phyloP scores from a whole-genome alignment of 1,139 yeast species.

The Zygosaccharomyces pseudobailii region DNA sequence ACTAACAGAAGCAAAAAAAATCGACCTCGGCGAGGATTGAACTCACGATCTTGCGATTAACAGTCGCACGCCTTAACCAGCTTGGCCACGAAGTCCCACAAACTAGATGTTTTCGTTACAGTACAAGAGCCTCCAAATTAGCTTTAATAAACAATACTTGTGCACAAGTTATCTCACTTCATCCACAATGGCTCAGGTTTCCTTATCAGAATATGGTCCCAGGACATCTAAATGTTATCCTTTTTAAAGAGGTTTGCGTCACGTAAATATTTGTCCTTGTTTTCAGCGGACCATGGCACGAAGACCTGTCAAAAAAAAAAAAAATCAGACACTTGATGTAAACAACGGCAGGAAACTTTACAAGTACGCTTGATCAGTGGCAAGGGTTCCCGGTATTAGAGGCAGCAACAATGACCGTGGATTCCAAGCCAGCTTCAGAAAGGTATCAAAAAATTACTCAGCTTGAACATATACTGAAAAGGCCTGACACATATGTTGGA shows the following conservation, averaged over 20 bases:
- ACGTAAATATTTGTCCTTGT: neutral
- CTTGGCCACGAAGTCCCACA: constrained; percentile 19
- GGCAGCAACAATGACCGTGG: constrained; percentile 10
- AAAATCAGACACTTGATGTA: too few species aligned
- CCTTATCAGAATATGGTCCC: neutral
- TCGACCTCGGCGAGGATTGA: constrained; percentile 21
- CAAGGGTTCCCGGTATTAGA: neutral
- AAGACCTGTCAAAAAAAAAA: neutral
- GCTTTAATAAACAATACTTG: too few species aligned
- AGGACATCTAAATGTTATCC: neutral
- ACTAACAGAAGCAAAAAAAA: neutral
- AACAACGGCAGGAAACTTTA: neutral
- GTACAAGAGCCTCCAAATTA: too few species aligned
- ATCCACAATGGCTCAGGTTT: neutral
- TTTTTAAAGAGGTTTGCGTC: neutral
- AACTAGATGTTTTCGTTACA: neutral
- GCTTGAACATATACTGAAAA: constrained; percentile 89
- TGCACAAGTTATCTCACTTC: too few species aligned
- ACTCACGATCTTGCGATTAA: constrained; percentile 21
- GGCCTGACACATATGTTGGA: constrained; percentile 98
- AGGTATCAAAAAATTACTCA: constrained; percentile 93
- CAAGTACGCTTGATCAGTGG: neutral
- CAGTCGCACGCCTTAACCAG: constrained; percentile 23
- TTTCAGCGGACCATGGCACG: neutral
- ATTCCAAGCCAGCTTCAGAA: constrained; percentile 53